Conservation (phyloP, 371 early-diverging fungal genomes). For the Mucor plumbeus region DNA sequence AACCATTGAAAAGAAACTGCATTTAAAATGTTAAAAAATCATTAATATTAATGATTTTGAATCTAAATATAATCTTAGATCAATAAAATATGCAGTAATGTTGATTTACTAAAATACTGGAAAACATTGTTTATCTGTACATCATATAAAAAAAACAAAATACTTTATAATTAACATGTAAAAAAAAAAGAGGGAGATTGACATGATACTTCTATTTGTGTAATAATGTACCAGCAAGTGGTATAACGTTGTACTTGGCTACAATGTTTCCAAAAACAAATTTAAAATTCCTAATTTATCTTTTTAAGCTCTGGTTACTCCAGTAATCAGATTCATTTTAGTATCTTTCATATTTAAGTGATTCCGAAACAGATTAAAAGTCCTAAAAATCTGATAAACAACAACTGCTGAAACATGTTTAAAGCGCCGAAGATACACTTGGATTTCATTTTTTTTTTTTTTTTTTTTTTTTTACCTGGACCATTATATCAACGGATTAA, state of each 20-base stretch:
- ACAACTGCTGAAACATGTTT: background rate
- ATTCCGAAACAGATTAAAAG: background rate
- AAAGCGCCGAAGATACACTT: too few relatives aligned
- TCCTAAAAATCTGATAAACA: background rate
- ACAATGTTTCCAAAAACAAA: background rate
- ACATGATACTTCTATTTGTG: background rate
- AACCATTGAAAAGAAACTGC: background rate
- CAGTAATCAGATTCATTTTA: background rate
- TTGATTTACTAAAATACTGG: background rate
- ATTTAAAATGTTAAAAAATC: background rate
- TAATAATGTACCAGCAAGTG: background rate
- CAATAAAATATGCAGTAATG: background rate
- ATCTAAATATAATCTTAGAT: background rate
- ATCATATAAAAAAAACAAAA: background rate
- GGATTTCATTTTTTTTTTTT: too few relatives aligned
- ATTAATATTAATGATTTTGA: background rate
- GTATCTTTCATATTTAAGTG: background rate
- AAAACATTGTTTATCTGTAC: background rate
- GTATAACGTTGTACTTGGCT: background rate
- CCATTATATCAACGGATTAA: too few relatives aligned
- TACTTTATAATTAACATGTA: background rate
- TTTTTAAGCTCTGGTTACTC: too few relatives aligned
- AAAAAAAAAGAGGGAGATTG: background rate
- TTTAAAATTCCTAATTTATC: background rate
- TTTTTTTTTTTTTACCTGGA: too few relatives aligned